Conservation (phyloP, 495 filamentous ascomycete genomes). For the Neurospora cerealis region DNA sequence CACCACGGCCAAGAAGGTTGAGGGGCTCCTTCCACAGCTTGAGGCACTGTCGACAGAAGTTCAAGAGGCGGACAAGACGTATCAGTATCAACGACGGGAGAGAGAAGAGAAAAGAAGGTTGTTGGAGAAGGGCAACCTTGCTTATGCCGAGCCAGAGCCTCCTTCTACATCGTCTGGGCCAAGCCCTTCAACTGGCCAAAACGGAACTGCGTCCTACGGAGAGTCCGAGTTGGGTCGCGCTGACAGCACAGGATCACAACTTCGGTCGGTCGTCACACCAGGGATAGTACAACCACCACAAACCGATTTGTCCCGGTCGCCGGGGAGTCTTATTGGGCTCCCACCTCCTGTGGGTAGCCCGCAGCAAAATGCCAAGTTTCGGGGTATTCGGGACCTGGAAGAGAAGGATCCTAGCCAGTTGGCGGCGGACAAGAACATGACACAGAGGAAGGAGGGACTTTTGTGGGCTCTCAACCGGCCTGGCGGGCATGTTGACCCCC, state of each 20-base stretch:
- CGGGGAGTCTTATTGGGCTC: constrained; percentile 29
- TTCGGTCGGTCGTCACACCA: constrained; percentile 31
- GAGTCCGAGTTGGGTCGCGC: constrained; percentile 60
- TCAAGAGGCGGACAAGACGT: constrained; percentile 86
- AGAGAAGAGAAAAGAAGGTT: constrained; percentile 84
- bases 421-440: constrained; percentile 38
- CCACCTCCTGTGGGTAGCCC: constrained; percentile 34
- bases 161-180: constrained; percentile 20
- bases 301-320: constrained; percentile 31
- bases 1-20: constrained; percentile 73
- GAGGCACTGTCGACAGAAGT: constrained; percentile 89
- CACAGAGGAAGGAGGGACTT: constrained; percentile 73
- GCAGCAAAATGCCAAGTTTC: constrained; percentile 59
- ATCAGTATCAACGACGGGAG: constrained; percentile 84
- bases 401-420: constrained; percentile 55
- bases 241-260: constrained; percentile 61
- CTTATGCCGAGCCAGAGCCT: constrained; percentile 64
- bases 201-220: constrained; percentile 33
- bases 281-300: constrained; percentile 18
- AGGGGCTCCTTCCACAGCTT: constrained; percentile 78
- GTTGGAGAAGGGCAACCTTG: constrained; percentile 79
- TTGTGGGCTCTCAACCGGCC: constrained; percentile 91
- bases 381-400: constrained; percentile 80
- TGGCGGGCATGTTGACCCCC: constrained; percentile 89
- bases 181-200: constrained; percentile 19